Base-by-base conservation (phyloP, 2,329 filamentous ascomycete genomes). In the Trichoderma atrobrunneum region DNA sequence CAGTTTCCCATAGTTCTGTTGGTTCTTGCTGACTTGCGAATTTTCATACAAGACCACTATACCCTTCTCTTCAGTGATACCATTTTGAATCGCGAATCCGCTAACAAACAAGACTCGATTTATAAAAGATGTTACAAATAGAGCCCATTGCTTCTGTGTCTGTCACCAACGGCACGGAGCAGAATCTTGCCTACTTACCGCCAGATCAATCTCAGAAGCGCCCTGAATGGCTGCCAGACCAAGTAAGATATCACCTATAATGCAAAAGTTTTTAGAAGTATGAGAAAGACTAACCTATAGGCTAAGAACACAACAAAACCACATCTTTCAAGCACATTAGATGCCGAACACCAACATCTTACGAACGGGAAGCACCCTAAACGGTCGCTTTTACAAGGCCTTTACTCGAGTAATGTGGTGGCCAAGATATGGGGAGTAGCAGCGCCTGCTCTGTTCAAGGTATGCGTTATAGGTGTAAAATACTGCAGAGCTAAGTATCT, bases 381-480 rank as follows among this genome's bases (percentile, higher is more conserved):
- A 7, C 48, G n/a, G 24, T 51, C 48, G 48, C n/a, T 51, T 3
- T 7, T 51, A 14, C 48, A 51, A 21, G 48, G n/a, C 4, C 48
- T 51, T 21, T 51, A 51, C 3, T 51, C 48, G 5, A 51, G n/a
- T 11, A 51, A 51, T 51, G 48, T 51, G 48, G 10, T 51, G n/a
- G 48, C 48, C n/a, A 51, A 51, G 48, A 51, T 51, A 24, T 51
- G 48, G 48, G 48, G n/a, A 21, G n/a, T 51, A 51, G 48, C 48
- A 21, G 48, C 48, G n/a, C 48, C 48, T 3, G 48, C 48, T 51
- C n/a, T 51, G 11, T 51, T 51, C 48, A 51, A 51, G n/a, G 48
- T 51, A 51, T 7, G 10, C 1, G 5, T 11, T 12, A 3, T 21
- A 6, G 8, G n/a, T 51, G n/a, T 0, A 1, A 3, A n/a, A n/a